Evolutionary conservation across 164 flowering plant species (phyloP).

Genomic region (Buxus sempervirens): DNA sequence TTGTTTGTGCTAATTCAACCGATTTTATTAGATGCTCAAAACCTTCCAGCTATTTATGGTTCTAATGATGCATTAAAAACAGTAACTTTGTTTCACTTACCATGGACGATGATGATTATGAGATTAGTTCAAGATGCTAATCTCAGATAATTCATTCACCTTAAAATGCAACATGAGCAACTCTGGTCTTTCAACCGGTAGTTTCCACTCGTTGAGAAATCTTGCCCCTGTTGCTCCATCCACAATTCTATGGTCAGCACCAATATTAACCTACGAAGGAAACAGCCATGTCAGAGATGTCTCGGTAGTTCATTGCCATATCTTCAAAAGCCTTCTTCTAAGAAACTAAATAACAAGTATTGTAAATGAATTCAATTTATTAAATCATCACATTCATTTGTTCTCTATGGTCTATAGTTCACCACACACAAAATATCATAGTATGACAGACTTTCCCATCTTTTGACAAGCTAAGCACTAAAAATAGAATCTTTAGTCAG

Average conservation of each 20-base stretch:
- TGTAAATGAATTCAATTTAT: too few relatives aligned
- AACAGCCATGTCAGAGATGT: constrained; percentile 1
- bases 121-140: background rate
- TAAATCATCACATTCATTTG: too few relatives aligned
- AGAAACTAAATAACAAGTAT: too few relatives aligned
- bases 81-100: background rate
- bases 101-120: background rate
- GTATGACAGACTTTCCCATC: too few relatives aligned
- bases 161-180: constrained; percentile 65
- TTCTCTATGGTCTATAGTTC: too few relatives aligned
- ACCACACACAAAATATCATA: too few relatives aligned
- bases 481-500: too few relatives aligned
- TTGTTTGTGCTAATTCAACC: too few relatives aligned
- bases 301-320: background rate
- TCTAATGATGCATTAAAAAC: background rate
- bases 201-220: constrained; percentile 94
- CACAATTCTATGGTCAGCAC: constrained; percentile 92
- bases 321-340: background rate
- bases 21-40: too few relatives aligned
- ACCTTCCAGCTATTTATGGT: background rate
- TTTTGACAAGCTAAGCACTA: too few relatives aligned
- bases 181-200: constrained; percentile 75
- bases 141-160: constrained; percentile 29
- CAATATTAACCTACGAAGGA: constrained; percentile 67
- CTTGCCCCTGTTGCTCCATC: constrained; percentile 94